Evolutionary conservation across 352 stramenopile species (phyloP), one percentile per base, ranked within the genome.

Genomic region (Globisporangium camurandrum): DNA sequence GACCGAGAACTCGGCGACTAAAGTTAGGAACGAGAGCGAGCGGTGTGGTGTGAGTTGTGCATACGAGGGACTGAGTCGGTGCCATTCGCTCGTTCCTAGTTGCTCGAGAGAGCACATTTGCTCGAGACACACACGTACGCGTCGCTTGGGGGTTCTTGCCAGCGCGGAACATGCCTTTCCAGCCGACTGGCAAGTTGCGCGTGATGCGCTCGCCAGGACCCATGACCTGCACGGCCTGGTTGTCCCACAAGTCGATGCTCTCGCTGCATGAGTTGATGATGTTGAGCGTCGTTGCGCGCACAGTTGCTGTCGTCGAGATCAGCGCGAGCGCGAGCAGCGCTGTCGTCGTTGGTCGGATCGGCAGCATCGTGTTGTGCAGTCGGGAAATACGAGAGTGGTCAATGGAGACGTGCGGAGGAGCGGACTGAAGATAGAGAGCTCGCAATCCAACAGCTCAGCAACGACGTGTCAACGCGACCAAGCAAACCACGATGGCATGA

Each of bases 1-100:
- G 27, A 72, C 40, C 26, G 65, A 60, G 42, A 78, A 71, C 51
- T 78, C 68, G 28, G 65, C 68, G 59, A 78, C 68, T n/a, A n/a
- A n/a, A n/a, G n/a, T n/a, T n/a, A n/a, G n/a, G n/a, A n/a, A n/a
- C n/a, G n/a, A n/a, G n/a, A n/a, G n/a, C n/a, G n/a, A n/a, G n/a
- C n/a, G n/a, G n/a, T n/a, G n/a, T n/a, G n/a, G n/a, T n/a, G n/a
- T n/a, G n/a, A n/a, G n/a, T n/a, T n/a, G n/a, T n/a, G n/a, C n/a
- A n/a, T 78, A 48, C n/a, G 19, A 1, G 33, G 4, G 8, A 12
- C 4, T 5, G 11, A n/a, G n/a, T n/a, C n/a, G n/a, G n/a, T n/a
- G n/a, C n/a, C n/a, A n/a, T n/a, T n/a, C n/a, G n/a, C n/a, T n/a
- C n/a, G n/a, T n/a, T n/a, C n/a, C n/a, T n/a, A n/a, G 14, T 39